A percentile compares a stretch with the other conserved stretches of the same genome.
Conservation (phyloP, 1,284 basidiomycete species). For the Entoloma clypeatum region DNA sequence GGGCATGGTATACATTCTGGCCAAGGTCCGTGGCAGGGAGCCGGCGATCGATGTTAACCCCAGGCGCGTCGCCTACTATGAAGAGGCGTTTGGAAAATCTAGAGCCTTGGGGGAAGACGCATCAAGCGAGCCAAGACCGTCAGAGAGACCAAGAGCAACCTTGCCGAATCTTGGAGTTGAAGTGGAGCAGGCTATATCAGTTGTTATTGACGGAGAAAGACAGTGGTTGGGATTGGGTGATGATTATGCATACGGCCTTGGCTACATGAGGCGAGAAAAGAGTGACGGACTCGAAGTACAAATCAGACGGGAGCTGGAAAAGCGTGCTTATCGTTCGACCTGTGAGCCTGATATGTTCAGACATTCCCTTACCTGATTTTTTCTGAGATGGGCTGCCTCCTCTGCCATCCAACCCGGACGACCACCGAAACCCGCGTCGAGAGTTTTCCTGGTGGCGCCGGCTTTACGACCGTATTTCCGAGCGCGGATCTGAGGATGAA, state of each 20-base stretch:
- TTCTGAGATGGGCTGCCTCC: conserved; percentile 11
- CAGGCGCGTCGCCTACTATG: conserved; percentile 45
- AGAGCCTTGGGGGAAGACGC: conserved; percentile 19
- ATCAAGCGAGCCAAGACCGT: conserved; percentile 17
- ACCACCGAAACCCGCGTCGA: conserved; percentile 6
- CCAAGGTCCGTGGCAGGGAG: conserved; percentile 45
- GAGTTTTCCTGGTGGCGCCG: conserved; percentile 55
- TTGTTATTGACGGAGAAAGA: conserved; percentile 40
- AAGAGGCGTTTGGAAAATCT: conserved; percentile 46
- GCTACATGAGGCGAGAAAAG: conserved; percentile 40
- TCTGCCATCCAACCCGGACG: conserved; percentile 8
- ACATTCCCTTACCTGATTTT: conserved; percentile 5
- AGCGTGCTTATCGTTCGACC: conserved; percentile 39
- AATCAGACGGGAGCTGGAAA: conserved; percentile 49
- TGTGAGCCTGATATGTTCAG: conserved; percentile 23
- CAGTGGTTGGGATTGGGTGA: conserved; percentile 53
- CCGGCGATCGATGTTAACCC: conserved; percentile 46
- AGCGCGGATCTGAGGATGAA: conserved; percentile 34
- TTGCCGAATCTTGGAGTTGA: conserved; percentile 31
- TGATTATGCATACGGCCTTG: conserved; percentile 40
- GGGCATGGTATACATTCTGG: conserved; percentile 53
- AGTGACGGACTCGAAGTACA: conserved; percentile 51
- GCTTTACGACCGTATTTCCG: conserved; percentile 50
- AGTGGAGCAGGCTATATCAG: conserved; percentile 34
- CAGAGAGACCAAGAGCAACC: conserved; percentile 15